These are phyloP conservation scores for Sergeia podlipaevii DNA, from an alignment of 208 protist species.

Conservation along the genomic window DNA sequence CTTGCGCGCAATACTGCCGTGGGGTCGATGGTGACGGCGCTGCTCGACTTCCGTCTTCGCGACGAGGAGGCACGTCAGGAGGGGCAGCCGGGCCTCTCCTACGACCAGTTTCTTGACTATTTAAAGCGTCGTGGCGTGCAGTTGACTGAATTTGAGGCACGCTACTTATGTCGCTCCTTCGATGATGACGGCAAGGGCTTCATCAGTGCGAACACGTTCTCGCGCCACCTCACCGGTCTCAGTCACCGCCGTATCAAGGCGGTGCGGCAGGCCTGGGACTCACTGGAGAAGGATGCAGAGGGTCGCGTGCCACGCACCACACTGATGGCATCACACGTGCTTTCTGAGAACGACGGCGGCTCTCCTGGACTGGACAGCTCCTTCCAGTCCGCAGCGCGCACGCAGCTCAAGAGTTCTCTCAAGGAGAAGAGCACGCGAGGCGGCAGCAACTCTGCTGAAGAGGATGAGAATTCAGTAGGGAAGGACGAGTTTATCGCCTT, in stretches of 20 bases:
- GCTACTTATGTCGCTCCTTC: conserved; percentile 74
- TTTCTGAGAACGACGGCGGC: conserved; percentile 1
- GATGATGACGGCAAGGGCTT: conserved; percentile 46
- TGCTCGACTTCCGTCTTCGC: conserved; percentile 50
- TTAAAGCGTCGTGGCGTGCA: conserved; percentile 38
- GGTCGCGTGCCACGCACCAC: conserved; percentile 23
- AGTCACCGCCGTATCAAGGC: conserved; percentile 66
- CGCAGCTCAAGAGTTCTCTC: too few relatives aligned
- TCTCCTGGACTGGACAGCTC: too few relatives aligned
- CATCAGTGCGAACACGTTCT: conserved; percentile 56
- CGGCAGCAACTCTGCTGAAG: too few relatives aligned
- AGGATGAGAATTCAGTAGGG: conserved; percentile 16
- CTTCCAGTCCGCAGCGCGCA: too few relatives aligned
- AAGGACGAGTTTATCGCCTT: conserved; percentile 72
- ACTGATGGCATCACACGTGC: conserved; percentile 41
- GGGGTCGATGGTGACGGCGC: conserved; percentile 42
- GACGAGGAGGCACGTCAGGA: conserved; percentile 22
- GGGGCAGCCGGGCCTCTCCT: conserved; percentile 44
- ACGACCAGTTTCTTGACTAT: conserved; percentile 48
- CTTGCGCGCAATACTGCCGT: conserved; percentile 36
- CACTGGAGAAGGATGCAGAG: conserved; percentile 24
- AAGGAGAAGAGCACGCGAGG: too few relatives aligned
- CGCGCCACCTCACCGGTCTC: conserved; percentile 74
- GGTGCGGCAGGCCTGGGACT: conserved; percentile 57
- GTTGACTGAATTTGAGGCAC: conserved; percentile 39